Percentiles rank a stretch among this genome's conserved stretches.
These are phyloP conservation scores for Lavandula angustifolia DNA, from an alignment of 257 asterid species.

Conservation along the genomic window DNA sequence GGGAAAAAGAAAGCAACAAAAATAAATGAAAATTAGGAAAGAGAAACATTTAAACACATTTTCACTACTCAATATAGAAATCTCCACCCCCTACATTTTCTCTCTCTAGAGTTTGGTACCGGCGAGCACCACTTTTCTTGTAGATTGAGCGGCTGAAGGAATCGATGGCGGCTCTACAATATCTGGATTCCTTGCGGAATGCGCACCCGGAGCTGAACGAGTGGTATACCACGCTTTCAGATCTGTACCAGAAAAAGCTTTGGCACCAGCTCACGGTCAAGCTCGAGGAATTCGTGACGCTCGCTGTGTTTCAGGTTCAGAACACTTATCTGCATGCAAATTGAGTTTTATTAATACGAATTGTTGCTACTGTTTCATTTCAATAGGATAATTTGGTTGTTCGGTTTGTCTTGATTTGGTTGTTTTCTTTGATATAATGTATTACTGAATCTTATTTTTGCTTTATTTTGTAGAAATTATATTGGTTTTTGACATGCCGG, in stretches of 20 bases:
- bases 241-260: slow-evolving; percentile 95
- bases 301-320: slow-evolving; percentile 77
- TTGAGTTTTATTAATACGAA: slow-evolving; percentile 11
- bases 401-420: slow-evolving; percentile 1
- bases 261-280: slow-evolving; percentile 97
- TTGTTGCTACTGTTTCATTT: background rate
- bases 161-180: slow-evolving; percentile 84
- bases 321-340: slow-evolving; percentile 1
- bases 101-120: slow-evolving; percentile 30
- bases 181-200: slow-evolving; percentile 64
- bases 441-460: slow-evolving; percentile 14
- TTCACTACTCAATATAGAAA: slow-evolving; percentile 18
- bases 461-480: slow-evolving; percentile 20
- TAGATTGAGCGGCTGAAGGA: slow-evolving; percentile 31
- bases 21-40: slow-evolving; percentile 15
- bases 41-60: slow-evolving; percentile 20
- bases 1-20: slow-evolving; percentile 35
- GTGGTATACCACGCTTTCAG: slow-evolving; percentile 81
- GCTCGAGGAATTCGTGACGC: slow-evolving; percentile 96
- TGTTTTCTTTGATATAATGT: slow-evolving; percentile 21
- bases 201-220: slow-evolving; percentile 89
- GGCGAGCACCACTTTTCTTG: slow-evolving; percentile 24
- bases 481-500: slow-evolving; percentile 18
- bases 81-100: slow-evolving; percentile 18
- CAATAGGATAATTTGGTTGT: slow-evolving; percentile 21